Conservation (phyloP, 257 asterid species). For the Coffea canephora region DNA sequence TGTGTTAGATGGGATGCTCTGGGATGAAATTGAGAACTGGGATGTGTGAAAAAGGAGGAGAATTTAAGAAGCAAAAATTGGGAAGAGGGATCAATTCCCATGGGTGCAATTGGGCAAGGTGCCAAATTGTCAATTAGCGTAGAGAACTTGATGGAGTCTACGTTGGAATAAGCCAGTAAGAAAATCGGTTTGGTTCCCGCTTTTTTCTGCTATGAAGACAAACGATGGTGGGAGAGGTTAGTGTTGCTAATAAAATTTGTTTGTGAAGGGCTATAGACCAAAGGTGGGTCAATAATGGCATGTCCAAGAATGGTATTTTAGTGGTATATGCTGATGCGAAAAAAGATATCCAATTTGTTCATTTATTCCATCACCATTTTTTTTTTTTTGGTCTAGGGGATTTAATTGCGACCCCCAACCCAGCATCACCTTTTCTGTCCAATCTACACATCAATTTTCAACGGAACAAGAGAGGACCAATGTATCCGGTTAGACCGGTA, state of each 20-base stretch:
- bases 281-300: too few species aligned
- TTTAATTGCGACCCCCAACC: too few species aligned
- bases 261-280: too few species aligned
- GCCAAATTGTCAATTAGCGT: constrained; percentile 3
- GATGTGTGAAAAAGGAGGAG: background rate
- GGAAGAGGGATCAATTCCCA: constrained; percentile 26
- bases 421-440: too few species aligned
- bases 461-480: too few species aligned
- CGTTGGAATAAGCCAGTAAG: background rate
- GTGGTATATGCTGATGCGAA: background rate
- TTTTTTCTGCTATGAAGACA: background rate
- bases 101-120: constrained; percentile 17
- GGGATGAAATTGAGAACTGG: background rate
- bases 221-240: too few species aligned
- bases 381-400: too few species aligned
- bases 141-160: background rate
- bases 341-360: too few species aligned
- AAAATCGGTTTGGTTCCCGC: background rate
- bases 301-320: background rate
- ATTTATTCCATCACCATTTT: too few species aligned
- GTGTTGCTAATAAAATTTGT: background rate
- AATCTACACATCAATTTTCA: too few species aligned
- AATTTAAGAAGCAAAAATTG: background rate
- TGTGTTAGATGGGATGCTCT: background rate
- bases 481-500: too few species aligned